Base-by-base conservation (phyloP, 495 filamentous ascomycete genomes). In the Haplographium delicatum region DNA sequence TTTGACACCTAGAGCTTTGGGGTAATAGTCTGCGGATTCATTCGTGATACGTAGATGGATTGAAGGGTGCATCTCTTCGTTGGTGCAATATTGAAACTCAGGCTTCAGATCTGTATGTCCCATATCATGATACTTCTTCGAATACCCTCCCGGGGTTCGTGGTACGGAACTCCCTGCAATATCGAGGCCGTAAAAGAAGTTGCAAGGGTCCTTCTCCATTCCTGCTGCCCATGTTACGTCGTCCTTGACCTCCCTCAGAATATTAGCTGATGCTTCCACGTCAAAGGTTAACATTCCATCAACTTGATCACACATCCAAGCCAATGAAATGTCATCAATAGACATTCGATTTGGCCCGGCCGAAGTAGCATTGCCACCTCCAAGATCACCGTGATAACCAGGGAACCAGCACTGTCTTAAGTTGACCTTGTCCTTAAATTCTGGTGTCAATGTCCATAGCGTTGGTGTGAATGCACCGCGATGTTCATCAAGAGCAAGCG, bases 331-430 rank as follows among this genome's bases (percentile, higher is more conserved):
- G 19, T 47, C 26, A 6, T 31, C 16, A 30, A 37, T 47, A 31
- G 44, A 28, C 2, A 34, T 5, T 10, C 25, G 27, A n/a, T 47
- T 24, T 18, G 19, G 13, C 7, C 11, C 11, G 3, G 26, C 3
- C 4, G 24, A 19, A 13, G 25, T 41, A 1, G 22, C 37, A 25
- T 15, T 19, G 15, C 77, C 73, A 9, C 84, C 79, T 0, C 84
- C 84, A 8, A 85, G 60, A 52, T 85, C 84, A 7, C 67, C 72
- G 60, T 88, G 84, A n/a, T 72, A 72, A 24, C 83, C 82, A 0
- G 80, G 79, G 55, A 88, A 86, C 84, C 84, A 88, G 40, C 83
- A 80, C 60, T 88, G 84, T 19, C 75, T 71, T n/a, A 87, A 69
- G 49, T 65, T 58, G 13, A 64, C 57, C 1, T 50, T 51, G 10